A percentile compares a stretch with the other conserved stretches of the same genome.
Evolutionary conservation across 352 stramenopile genomes (phyloP).

Genomic region (Pythium rishiriense): DNA sequence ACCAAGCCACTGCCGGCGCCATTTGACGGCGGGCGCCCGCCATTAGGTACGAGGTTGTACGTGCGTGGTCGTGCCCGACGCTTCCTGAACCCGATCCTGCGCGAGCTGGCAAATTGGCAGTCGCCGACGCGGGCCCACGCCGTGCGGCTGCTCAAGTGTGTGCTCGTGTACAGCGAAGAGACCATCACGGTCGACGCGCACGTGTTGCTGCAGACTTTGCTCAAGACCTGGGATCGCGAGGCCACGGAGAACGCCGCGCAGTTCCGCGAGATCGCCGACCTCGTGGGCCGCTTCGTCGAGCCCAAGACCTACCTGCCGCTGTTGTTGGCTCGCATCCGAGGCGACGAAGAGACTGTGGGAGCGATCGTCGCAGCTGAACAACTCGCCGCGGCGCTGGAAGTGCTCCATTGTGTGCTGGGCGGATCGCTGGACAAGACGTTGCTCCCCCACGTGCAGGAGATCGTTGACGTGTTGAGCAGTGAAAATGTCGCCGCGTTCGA

Average conservation of each 20-base stretch:
- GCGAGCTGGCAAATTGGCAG: slow-evolving; percentile 93
- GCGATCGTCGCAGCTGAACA: slow-evolving; percentile 26
- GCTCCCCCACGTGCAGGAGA: slow-evolving; percentile 54
- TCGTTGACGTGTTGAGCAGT: slow-evolving; percentile 46
- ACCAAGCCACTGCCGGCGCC: slow-evolving; percentile 67
- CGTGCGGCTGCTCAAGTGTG: slow-evolving; percentile 85
- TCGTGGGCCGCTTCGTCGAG: slow-evolving; percentile 60
- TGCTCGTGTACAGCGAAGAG: slow-evolving; percentile 94
- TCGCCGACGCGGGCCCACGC: slow-evolving; percentile 77
- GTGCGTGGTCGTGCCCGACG: slow-evolving; percentile 87
- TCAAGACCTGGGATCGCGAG: slow-evolving; percentile 46
- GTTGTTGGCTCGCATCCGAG: slow-evolving; percentile 57
- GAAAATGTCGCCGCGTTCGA: slow-evolving; percentile 50
- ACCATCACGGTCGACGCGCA: slow-evolving; percentile 91
- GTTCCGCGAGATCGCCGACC: slow-evolving; percentile 44
- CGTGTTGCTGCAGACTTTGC: slow-evolving; percentile 65
- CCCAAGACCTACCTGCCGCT: slow-evolving; percentile 69
- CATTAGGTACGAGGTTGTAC: slow-evolving; percentile 90
- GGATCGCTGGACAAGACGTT: slow-evolving; percentile 62
- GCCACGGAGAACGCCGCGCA: slow-evolving; percentile 7
- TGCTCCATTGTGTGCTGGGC: slow-evolving; percentile 51
- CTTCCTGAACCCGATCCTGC: slow-evolving; percentile 89
- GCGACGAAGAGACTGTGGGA: slow-evolving; percentile 45
- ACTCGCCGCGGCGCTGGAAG: slow-evolving; percentile 38
- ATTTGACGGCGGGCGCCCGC: slow-evolving; percentile 72